phyloP scores from a whole-genome alignment of 192 early-diverging fungal genomes.

The Funneliformis geosporum region DNA sequence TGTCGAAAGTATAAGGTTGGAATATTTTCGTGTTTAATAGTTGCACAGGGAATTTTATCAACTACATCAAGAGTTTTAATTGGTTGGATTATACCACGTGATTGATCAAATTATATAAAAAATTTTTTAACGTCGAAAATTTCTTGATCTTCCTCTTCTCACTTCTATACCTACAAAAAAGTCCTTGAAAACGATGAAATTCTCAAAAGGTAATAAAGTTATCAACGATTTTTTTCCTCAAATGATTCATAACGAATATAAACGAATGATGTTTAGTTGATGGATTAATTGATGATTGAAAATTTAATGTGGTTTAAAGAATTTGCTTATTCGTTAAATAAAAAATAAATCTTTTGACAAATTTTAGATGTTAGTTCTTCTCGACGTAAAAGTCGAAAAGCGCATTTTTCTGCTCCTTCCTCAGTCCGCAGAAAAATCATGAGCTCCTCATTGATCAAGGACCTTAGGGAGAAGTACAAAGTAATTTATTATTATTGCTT shows the following conservation, averaged over 20 bases:
- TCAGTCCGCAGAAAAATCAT: conserved; percentile 94
- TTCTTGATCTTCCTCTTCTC: not conserved
- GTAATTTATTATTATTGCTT: conserved; percentile 51
- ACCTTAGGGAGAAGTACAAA: conserved; percentile 94
- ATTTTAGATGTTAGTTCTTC: conserved; percentile 82
- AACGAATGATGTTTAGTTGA: not conserved
- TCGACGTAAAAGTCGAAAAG: conserved; percentile 92
- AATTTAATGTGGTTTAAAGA: too few species aligned
- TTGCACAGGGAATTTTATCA: not conserved
- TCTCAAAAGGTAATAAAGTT: conserved; percentile 19
- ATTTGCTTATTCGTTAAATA: too few species aligned
- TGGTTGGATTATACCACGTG: not conserved
- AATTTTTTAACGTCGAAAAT: not conserved
- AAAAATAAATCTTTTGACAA: not conserved
- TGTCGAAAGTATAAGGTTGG: not conserved
- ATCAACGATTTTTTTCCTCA: not conserved
- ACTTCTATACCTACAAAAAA: not conserved
- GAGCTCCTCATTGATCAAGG: conserved; percentile 96
- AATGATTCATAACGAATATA: not conserved
- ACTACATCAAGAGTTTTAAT: not conserved
- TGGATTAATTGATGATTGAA: not conserved
- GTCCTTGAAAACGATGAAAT: not conserved
- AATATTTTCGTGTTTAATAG: not conserved
- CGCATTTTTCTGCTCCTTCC: conserved; percentile 98
- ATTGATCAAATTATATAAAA: not conserved